Conservation (phyloP, 2,329 filamentous ascomycete genomes). For the Xylaria sp. region DNA sequence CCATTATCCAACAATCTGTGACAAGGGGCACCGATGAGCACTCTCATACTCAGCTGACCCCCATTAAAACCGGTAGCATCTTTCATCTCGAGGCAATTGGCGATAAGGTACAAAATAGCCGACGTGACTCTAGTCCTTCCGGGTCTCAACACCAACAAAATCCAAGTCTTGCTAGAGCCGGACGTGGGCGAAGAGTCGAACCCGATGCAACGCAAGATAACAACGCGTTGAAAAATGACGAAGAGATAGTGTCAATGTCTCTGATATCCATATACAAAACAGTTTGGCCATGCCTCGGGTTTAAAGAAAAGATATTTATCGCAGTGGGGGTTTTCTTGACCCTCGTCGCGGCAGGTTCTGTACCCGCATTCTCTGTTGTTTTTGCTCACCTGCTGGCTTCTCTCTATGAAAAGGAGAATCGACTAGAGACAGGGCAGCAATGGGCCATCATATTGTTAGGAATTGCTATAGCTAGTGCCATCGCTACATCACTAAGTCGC, state of each 20-base stretch:
- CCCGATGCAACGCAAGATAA: neutral
- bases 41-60: slow-evolving; percentile 21
- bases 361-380: slow-evolving; percentile 79
- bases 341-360: slow-evolving; percentile 71
- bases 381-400: slow-evolving; percentile 77
- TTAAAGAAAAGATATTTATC: slow-evolving; percentile 63
- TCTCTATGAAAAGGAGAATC: slow-evolving; percentile 68
- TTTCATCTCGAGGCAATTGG: slow-evolving; percentile 39
- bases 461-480: slow-evolving; percentile 73
- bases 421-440: slow-evolving; percentile 60
- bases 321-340: slow-evolving; percentile 69
- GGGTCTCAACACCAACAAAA: slow-evolving; percentile 3
- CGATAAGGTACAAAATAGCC: slow-evolving; percentile 34
- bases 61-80: slow-evolving; percentile 38
- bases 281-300: slow-evolving; percentile 73
- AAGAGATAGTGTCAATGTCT: slow-evolving; percentile 39
- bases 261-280: slow-evolving; percentile 71
- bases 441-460: slow-evolving; percentile 78
- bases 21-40: slow-evolving; percentile 10
- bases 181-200: neutral
- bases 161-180: neutral
- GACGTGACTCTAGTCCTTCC: slow-evolving; percentile 25
- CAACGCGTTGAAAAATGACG: neutral
- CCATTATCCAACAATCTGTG: slow-evolving; percentile 6
- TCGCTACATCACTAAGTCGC: slow-evolving; percentile 71